Evolutionary conservation across 768 basidiomycete genomes (phyloP).

Genomic region (Termitomyces sp.): DNA sequence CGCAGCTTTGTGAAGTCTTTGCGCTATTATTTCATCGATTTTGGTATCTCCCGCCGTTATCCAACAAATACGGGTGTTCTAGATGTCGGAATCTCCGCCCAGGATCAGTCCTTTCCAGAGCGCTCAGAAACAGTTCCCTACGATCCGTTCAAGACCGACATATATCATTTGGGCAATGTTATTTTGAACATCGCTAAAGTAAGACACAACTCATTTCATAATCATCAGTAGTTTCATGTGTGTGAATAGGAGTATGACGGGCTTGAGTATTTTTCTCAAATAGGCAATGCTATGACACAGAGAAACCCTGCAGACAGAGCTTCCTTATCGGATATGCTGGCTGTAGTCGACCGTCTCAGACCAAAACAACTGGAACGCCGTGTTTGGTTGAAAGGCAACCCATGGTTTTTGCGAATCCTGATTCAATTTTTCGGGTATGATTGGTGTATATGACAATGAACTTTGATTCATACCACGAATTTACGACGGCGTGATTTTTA

Average conservation of each 20-base stretch:
- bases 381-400: background rate
- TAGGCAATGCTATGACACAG: background rate
- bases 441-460: background rate
- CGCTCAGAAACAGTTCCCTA: constrained; percentile 15
- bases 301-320: background rate
- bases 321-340: background rate
- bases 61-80: constrained; percentile 16
- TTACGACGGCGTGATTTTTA: background rate
- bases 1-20: constrained; percentile 26
- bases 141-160: constrained; percentile 40
- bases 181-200: background rate
- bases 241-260: background rate
- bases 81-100: constrained; percentile 23
- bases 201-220: background rate
- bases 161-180: constrained; percentile 27
- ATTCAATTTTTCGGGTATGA: background rate
- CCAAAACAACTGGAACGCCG: background rate
- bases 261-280: background rate
- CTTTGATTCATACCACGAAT: background rate
- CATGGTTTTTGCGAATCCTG: background rate
- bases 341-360: background rate
- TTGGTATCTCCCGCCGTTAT: constrained; percentile 29
- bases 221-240: background rate
- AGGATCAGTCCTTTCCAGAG: constrained; percentile 40
- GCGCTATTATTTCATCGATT: constrained; percentile 37